Base-by-base conservation (phyloP, 2,329 filamentous ascomycete genomes). In the Cordyceps fumosorosea region DNA sequence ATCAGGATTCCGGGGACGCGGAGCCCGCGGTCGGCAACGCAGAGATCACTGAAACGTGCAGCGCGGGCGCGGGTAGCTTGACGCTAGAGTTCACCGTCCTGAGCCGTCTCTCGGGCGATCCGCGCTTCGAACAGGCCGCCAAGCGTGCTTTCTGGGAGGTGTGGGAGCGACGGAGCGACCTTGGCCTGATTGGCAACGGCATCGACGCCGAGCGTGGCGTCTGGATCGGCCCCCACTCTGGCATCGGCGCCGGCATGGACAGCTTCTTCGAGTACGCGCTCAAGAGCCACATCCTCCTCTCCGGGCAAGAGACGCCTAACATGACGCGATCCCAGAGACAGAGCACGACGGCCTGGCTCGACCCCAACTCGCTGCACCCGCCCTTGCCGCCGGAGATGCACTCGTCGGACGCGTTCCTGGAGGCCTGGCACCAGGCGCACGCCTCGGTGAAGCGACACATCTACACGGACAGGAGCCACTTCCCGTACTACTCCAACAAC, bases 211-310 rank as follows among this genome's bases (percentile, higher is more conserved):
- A 98, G 71, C 89, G 86, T 32, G 95, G 93, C 0, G 82, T 89
- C 67, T 99, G 95, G 95, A 88, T 95, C 40, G 89, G 89, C 10
- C 84, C 90, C 2, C 93, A 91, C 72, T 88, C 93, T n/a, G 93
- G 95, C 34, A 96, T 99, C 68, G 95, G 95, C 56, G 95, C 95
- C 8, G 95, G 95, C 45, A 91, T 96, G 70, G 95, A 99, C 77
- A 97, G 93, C 76, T 99, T 99, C 77, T 98, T 96, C 70, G 95
- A 99, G 76, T 99, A 99, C 75, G 93, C 95, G 3, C 83, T 98
- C 69, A 99, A 99, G 76, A 92, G 92, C 20, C 88, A 96, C 71
- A 90, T 99, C 64, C 77, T 99, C 26, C 84, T 98, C 24, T 96
- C 93, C 2, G 90, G 91, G 1, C 85, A 89, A 63, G 81, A 80